Conservation (phyloP, 2,329 filamentous ascomycete species). For the Cercospora citrullina region DNA sequence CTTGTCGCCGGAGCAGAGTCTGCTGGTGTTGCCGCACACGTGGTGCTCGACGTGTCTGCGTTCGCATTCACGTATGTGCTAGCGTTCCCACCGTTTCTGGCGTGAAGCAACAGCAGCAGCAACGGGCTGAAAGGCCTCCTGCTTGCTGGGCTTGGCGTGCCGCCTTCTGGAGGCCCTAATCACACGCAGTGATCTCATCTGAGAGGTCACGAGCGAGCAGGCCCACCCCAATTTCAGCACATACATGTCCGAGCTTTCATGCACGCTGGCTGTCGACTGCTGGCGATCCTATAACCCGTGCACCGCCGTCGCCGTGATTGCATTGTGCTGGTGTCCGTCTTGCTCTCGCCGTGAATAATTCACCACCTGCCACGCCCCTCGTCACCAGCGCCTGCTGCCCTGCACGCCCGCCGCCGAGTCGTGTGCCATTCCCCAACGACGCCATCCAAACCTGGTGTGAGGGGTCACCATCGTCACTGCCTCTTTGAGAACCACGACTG, state of each 20-base stretch:
- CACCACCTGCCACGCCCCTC: not conserved
- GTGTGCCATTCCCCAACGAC: not conserved
- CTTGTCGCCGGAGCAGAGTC: not conserved
- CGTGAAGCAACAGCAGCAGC: not conserved
- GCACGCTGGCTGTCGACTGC: not conserved
- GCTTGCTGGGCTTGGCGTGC: not conserved
- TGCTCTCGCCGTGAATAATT: not conserved
- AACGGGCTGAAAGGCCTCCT: not conserved
- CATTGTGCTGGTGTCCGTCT: not conserved
- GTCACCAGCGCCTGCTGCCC: not conserved
- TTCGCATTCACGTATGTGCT: not conserved
- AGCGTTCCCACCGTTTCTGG: not conserved
- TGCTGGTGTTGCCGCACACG: slow-evolving; percentile 53
- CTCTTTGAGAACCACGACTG: not conserved
- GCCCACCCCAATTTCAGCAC: not conserved
- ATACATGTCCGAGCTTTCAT: slow-evolving; percentile 2
- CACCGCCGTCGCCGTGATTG: not conserved
- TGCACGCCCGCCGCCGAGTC: not conserved
- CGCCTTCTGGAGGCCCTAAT: slow-evolving; percentile 2
- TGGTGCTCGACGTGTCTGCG: slow-evolving; percentile 61
- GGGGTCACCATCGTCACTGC: not conserved
- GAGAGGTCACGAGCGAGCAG: slow-evolving; percentile 3
- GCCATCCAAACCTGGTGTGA: not conserved
- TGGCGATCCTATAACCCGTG: not conserved
- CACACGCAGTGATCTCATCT: not conserved